Evolutionary conservation across 306 rosid species (phyloP), one percentile per base, ranked within the genome.

Genomic region (Vigna angularis): DNA sequence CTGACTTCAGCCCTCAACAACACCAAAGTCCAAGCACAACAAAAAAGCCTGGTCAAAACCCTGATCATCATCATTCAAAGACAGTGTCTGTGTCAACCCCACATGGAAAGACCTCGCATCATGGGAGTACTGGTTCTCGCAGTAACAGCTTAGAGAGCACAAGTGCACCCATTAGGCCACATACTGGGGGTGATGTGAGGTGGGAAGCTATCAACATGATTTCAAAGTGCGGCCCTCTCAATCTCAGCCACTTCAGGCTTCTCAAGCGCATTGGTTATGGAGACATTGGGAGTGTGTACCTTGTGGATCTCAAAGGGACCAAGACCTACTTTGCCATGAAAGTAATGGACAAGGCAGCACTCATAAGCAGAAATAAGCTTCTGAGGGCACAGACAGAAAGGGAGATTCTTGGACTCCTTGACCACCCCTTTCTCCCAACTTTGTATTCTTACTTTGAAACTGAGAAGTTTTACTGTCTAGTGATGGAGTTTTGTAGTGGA

Each of bases 381-480:
- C 90, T 91, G 30, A 77, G 98, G 70, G 89, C 98, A 80, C 97
- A 93, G 15, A 93, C 95, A 38, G 98, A 93, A 74, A 89, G 78
- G 89, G 98, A 93, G 91, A 91, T 93, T 83, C 98, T 93, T 73
- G 97, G 93, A 59, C 97, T 89, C 52, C 97, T 93, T 79, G 98
- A 93, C 80, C 98, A 93, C 81, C 98, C 98, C 22, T 93, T 93
- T 86, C 84, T 93, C 81, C 98, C 97, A 3, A 93, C 98, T 18
- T 85, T 93, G n/a, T 93, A 93, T 71, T 85, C 97, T 56, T 83
- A 88, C 83, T 91, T 93, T 47, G 97, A 93, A 73, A 93, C 91
- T 71, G 98, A 93, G 1, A 93, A 93, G 83, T 88, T 88, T 84
- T 86, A 85, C 74, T 93, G 98, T 74, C 76, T 93, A 86, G 86